Base-by-base conservation (phyloP, 441 rosid genomes). In the Gossypium schwendimanii region DNA sequence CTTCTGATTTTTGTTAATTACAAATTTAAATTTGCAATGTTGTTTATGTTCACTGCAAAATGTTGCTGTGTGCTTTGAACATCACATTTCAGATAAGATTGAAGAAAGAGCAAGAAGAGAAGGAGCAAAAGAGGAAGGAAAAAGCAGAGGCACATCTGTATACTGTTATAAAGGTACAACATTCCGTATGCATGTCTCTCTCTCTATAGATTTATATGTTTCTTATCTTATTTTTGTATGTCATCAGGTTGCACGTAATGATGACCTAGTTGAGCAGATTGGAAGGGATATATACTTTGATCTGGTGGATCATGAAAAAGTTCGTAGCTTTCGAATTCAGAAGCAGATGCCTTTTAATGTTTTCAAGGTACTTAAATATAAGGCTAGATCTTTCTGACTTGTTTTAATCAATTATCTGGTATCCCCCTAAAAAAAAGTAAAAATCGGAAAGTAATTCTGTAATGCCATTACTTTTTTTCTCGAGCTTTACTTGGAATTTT, bases 221-320 rank as follows among this genome's bases (percentile, higher is more conserved):
- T 72, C 50, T 72, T 45, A 72, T 72, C 24, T 18, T 23, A 12
- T 24, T 72, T 62, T 54, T 33, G 20, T 72, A 20, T 61, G 69
- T 63, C 49, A 81, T 62, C 68, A 87, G 91, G 94, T 84, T 72
- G 90, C 91, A 28, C 81, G 89, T 17, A 78, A 78, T 79, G 85
- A 81, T 72, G 87, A 87, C 54, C 78, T 87, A 41, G 77, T 69
- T 26, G 84, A 86, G 44, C 91, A 85, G 76, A 80, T 86, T 79
- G 94, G 92, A 50, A 89, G 75, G 79, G 88, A 86, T 77, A 85
- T 86, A 80, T 87, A 81, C 77, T 89, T 87, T 86, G 94, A 89
- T 75, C 90, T 89, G 76, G 94, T 89, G 71, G 90, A 89, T 79
- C 94, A 89, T 83, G 92, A 87, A 49, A 89, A 87, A 86, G 94